Base-by-base conservation (phyloP, 108 stramenopile species). In the Skeletonema tropicum region DNA sequence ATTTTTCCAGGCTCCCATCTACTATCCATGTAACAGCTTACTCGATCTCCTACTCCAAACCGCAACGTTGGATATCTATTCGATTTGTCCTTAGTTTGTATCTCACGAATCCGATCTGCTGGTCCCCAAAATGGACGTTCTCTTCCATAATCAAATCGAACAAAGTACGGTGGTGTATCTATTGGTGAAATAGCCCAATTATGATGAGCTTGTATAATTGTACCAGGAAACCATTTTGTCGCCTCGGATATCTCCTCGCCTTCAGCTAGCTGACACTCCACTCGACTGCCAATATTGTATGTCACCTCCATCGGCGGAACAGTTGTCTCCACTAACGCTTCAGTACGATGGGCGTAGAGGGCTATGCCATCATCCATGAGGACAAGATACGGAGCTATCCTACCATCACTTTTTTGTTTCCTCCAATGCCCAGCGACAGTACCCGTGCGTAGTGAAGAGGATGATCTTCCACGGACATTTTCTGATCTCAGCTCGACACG, bases 91-190 rank as follows among this genome's bases (percentile, higher is more conserved):
- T 33, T 38, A 26, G 14, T 25, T 4, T 33, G n/a, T 19, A 33
- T 33, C 17, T 33, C 61, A 10, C 61, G 61, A 62, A 62, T 62
- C 2, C 31, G 17, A 17, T 38, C 61, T 3, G 25, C 17, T 25
- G 61, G 61, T 62, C 61, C 61, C 61, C 61, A 62, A 62, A 62
- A 62, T 7, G 36, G 32, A 7, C 35, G 36, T 62, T 38, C 61
- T 32, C 61, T 17, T 11, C 61, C 61, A 38, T 62, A 62, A 38
- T 62, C 61, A 8, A 62, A 62, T 38, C 36, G 32, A 33, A 62
- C 23, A 33, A 17, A 33, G 61, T 62, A 62, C 36, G 61, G 61
- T 33, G 39, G 19, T 2, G 39, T 19, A 21, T 62, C 61, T 19
- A 36, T 14, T 23, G 52, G 52, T 8, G 52, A 23, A 30, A 10